phyloP scores from a whole-genome alignment of 371 early-diverging fungal genomes.

The Rhizopus microsporus region DNA sequence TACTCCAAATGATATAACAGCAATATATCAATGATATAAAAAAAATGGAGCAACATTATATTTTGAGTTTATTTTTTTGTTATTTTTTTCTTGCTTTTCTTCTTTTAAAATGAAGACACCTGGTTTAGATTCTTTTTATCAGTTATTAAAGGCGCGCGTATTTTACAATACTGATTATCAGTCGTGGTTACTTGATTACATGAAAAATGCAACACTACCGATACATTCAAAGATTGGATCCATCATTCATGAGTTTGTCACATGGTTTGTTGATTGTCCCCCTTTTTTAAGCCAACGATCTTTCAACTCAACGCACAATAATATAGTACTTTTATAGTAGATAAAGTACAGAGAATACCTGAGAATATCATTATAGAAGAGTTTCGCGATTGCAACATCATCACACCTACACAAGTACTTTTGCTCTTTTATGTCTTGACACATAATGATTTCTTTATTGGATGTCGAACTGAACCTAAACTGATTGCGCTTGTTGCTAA shows the following conservation, averaged over 20 bases:
- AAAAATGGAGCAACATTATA: no score
- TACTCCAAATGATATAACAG: no score
- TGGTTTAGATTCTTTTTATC: slow-evolving; percentile 43
- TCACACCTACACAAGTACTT: slow-evolving; percentile 42
- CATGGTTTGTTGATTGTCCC: slow-evolving; percentile 24
- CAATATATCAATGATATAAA: no score
- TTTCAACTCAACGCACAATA: neutral
- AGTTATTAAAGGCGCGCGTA: slow-evolving; percentile 35
- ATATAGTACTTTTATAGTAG: slow-evolving; percentile 28
- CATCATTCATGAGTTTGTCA: slow-evolving; percentile 44
- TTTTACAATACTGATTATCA: slow-evolving; percentile 37
- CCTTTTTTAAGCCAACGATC: neutral
- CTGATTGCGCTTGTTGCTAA: slow-evolving; percentile 17
- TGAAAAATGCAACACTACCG: slow-evolving; percentile 38
- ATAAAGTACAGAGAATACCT: slow-evolving; percentile 32
- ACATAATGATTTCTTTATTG: slow-evolving; percentile 43
- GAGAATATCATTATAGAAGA: slow-evolving; percentile 30
- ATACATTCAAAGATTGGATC: slow-evolving; percentile 34
- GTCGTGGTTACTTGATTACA: slow-evolving; percentile 38
- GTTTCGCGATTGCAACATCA: slow-evolving; percentile 22
- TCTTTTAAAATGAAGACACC: slow-evolving; percentile 1
- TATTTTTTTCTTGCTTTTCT: no score
- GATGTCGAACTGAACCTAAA: slow-evolving; percentile 37
- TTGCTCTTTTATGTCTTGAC: slow-evolving; percentile 42
- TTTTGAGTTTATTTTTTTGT: no score